Conservation (phyloP, 2,329 filamentous ascomycete species). For the Byssochlamys sp. region DNA sequence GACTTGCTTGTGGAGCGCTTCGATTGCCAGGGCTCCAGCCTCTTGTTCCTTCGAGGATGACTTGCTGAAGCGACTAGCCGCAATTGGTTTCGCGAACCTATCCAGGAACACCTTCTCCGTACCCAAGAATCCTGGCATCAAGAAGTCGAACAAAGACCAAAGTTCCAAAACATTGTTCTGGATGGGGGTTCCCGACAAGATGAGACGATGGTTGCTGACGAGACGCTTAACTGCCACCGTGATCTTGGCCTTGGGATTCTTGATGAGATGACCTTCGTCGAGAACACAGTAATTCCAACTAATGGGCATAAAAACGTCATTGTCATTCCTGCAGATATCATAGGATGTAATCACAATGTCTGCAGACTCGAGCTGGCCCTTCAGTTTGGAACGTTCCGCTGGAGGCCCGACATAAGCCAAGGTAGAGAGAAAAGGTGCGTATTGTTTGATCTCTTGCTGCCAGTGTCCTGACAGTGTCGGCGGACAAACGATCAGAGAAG, state of each 20-base stretch:
- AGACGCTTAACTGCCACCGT: slow-evolving; percentile 85
- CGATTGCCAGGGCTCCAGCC: slow-evolving; percentile 86
- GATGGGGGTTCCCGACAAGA: slow-evolving; percentile 91
- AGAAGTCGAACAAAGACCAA: slow-evolving; percentile 96
- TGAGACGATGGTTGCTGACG: slow-evolving; percentile 83
- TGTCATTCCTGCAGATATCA: slow-evolving; percentile 92
- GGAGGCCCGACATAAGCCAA: slow-evolving; percentile 88
- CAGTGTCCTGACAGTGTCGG: slow-evolving; percentile 94
- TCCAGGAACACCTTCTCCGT: slow-evolving; percentile 95
- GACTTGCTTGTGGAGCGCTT: slow-evolving; percentile 97
- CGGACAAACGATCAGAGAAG: slow-evolving; percentile 89
- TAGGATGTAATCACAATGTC: slow-evolving; percentile 97
- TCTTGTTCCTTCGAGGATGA: slow-evolving; percentile 98
- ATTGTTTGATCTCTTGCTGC: slow-evolving; percentile 94
- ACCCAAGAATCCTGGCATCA: slow-evolving; percentile 96
- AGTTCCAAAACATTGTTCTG: slow-evolving; percentile 95
- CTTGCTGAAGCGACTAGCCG: slow-evolving; percentile 88
- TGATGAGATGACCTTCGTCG: slow-evolving; percentile 95
- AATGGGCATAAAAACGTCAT: slow-evolving; percentile 69
- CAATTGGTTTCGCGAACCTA: slow-evolving; percentile 88
- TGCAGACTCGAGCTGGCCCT: slow-evolving; percentile 60
- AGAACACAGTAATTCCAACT: slow-evolving; percentile 97
- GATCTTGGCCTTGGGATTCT: slow-evolving; percentile 95
- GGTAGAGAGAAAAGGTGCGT: slow-evolving; percentile 84
- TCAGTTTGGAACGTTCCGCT: slow-evolving; percentile 63